Evolutionary conservation across 2,329 filamentous ascomycete genomes (phyloP).

Genomic region (Dactylella cylindrospora): DNA sequence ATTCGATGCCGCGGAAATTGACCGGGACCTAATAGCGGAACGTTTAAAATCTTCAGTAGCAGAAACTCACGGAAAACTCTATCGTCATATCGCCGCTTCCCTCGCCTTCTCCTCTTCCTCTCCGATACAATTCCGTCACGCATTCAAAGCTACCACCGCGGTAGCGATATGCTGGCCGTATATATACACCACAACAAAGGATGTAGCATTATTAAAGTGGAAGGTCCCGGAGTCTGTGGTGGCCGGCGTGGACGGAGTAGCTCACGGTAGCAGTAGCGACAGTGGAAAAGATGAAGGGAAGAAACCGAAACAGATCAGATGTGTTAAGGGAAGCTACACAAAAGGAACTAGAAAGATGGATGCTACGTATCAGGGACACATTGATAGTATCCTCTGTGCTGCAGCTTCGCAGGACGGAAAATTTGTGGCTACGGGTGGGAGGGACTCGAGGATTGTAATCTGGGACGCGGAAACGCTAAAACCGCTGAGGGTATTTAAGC

Average conservation of each 20-base stretch:
- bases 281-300: slow-evolving; percentile 54
- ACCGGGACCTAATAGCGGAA: slow-evolving; percentile 87
- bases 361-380: slow-evolving; percentile 72
- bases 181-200: slow-evolving; percentile 85
- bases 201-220: slow-evolving; percentile 85
- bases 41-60: slow-evolving; percentile 67
- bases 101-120: slow-evolving; percentile 69
- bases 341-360: slow-evolving; percentile 61
- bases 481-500: slow-evolving; percentile 79
- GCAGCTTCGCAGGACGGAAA: slow-evolving; percentile 87
- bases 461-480: slow-evolving; percentile 80
- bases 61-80: slow-evolving; percentile 86
- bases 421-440: slow-evolving; percentile 85
- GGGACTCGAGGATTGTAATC: slow-evolving; percentile 79
- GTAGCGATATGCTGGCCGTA: slow-evolving; percentile 77
- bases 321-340: slow-evolving; percentile 58
- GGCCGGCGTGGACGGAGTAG: slow-evolving; percentile 50
- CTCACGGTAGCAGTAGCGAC: slow-evolving; percentile 12
- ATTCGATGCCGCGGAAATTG: slow-evolving; percentile 92
- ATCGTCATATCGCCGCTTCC: slow-evolving; percentile 73
- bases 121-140: slow-evolving; percentile 73
- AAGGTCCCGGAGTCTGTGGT: slow-evolving; percentile 59
- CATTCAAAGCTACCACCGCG: slow-evolving; percentile 74
- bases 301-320: slow-evolving; percentile 66
- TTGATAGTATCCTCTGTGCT: slow-evolving; percentile 75